phyloP scores from a whole-genome alignment of 1,284 basidiomycete genomes.

The Microbotryum lychnidis-dioicae region DNA sequence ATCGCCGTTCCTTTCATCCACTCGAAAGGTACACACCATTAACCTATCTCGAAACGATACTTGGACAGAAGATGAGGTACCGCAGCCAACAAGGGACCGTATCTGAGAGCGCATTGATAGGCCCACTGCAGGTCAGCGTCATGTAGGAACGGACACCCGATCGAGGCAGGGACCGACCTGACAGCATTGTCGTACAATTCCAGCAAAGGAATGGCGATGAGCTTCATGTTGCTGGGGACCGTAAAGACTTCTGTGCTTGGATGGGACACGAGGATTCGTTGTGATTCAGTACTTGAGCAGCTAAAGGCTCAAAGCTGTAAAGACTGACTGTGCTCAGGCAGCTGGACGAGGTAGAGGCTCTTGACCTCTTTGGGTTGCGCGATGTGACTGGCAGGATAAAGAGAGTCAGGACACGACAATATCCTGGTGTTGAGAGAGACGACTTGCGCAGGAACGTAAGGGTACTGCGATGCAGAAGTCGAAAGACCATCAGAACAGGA shows the following conservation, averaged over 20 bases:
- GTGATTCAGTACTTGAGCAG: too few relatives aligned
- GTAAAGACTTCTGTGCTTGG: slow-evolving; percentile 70
- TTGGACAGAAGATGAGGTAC: slow-evolving; percentile 88
- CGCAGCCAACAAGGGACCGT: slow-evolving; percentile 86
- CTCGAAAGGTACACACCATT: background rate
- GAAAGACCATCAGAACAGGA: background rate
- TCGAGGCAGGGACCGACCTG: slow-evolving; percentile 47
- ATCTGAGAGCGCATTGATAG: slow-evolving; percentile 37
- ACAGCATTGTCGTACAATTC: slow-evolving; percentile 97
- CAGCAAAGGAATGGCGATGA: slow-evolving; percentile 71
- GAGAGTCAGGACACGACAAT: background rate
- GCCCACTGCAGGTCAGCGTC: too few relatives aligned
- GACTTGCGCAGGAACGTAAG: slow-evolving; percentile 70
- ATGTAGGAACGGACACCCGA: background rate
- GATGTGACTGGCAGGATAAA: slow-evolving; percentile 52
- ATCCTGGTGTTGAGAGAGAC: too few relatives aligned
- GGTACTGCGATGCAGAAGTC: slow-evolving; percentile 58
- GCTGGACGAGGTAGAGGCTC: slow-evolving; percentile 88
- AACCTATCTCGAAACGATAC: slow-evolving; percentile 44
- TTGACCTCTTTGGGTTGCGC: slow-evolving; percentile 98
- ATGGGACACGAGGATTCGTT: background rate
- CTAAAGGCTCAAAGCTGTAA: too few relatives aligned
- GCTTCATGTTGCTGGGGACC: slow-evolving; percentile 97
- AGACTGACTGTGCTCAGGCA: slow-evolving; percentile 80
- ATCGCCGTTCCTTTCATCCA: background rate